Conservation (phyloP, 257 asterid genomes). For the Ilex asprella region DNA sequence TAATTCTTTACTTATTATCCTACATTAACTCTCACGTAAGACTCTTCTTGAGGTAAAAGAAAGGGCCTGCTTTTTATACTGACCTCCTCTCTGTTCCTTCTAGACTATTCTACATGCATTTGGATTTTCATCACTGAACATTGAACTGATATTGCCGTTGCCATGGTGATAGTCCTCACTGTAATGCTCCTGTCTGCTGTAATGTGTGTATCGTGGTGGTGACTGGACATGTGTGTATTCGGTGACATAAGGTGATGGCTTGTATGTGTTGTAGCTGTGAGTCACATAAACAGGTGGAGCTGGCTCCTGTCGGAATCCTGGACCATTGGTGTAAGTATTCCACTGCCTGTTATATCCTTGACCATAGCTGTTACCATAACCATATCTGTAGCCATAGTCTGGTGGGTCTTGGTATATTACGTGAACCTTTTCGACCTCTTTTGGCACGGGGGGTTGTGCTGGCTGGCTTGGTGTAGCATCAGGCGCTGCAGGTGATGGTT, state of each 20-base stretch:
- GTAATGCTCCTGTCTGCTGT: slow-evolving; percentile 34
- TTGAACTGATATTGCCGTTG: slow-evolving; percentile 49
- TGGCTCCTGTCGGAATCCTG: slow-evolving; percentile 21
- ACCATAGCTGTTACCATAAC: slow-evolving; percentile 23
- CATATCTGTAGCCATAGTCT: slow-evolving; percentile 37
- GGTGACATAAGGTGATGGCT: slow-evolving; percentile 59
- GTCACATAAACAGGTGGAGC: slow-evolving; percentile 32
- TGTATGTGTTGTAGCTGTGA: slow-evolving; percentile 56
- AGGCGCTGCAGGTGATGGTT: slow-evolving; percentile 22
- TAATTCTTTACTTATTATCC: too few relatives aligned
- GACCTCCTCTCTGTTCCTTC: slow-evolving; percentile 13
- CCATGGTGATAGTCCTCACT: slow-evolving; percentile 47
- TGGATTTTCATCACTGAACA: slow-evolving; percentile 93
- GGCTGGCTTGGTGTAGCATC: slow-evolving; percentile 25
- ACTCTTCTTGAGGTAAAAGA: slow-evolving; percentile 4
- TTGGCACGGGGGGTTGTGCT: slow-evolving; percentile 28
- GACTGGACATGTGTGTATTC: slow-evolving; percentile 40
- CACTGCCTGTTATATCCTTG: slow-evolving; percentile 25
- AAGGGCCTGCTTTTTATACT: slow-evolving; percentile 4
- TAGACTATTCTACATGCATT: slow-evolving; percentile 70
- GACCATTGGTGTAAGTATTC: slow-evolving; percentile 23
- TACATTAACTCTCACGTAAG: slow-evolving; percentile 6
- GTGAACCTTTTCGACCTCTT: slow-evolving; percentile 60
- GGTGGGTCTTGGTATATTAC: slow-evolving; percentile 65
- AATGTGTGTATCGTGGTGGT: slow-evolving; percentile 21